These are phyloP conservation scores for Cladosporium sp. DNA, from an alignment of 2,329 filamentous ascomycete species.

Conservation along the genomic window DNA sequence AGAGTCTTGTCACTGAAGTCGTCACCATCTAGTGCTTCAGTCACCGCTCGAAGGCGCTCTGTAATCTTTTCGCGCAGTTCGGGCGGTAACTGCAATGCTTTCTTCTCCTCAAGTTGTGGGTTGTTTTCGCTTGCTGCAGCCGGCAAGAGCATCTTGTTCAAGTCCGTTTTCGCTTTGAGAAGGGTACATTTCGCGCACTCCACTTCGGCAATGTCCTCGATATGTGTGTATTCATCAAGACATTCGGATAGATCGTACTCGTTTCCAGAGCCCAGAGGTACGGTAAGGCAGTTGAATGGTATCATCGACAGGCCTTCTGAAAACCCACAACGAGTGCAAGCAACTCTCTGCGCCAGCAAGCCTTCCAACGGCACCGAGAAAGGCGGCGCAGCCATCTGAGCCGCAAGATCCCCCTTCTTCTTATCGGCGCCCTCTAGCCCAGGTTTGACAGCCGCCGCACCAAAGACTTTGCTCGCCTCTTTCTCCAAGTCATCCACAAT, in stretches of 20 bases:
- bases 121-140: slow-evolving; percentile 19
- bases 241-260: slow-evolving; percentile 71
- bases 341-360: slow-evolving; percentile 78
- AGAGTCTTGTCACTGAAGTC: slow-evolving; percentile 62
- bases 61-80: slow-evolving; percentile 39
- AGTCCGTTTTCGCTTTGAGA: slow-evolving; percentile 51
- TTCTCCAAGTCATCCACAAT: slow-evolving; percentile 60
- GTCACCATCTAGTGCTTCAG: slow-evolving; percentile 69
- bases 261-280: slow-evolving; percentile 65
- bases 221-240: slow-evolving; percentile 74
- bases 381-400: slow-evolving; percentile 27
- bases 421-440: slow-evolving; percentile 25
- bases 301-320: slow-evolving; percentile 86
- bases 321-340: slow-evolving; percentile 78
- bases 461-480: slow-evolving; percentile 36
- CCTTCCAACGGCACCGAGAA: slow-evolving; percentile 74
- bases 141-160: slow-evolving; percentile 42
- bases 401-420: slow-evolving; percentile 25
- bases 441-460: slow-evolving; percentile 15
- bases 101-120: slow-evolving; percentile 9
- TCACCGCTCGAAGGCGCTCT: slow-evolving; percentile 59
- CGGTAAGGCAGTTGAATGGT: slow-evolving; percentile 88
- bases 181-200: slow-evolving; percentile 90
- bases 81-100: slow-evolving; percentile 34
- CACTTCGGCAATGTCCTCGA: slow-evolving; percentile 83